Evolutionary conservation across 345 rosid species (phyloP).

Genomic region (Eutrema yunnanense): DNA sequence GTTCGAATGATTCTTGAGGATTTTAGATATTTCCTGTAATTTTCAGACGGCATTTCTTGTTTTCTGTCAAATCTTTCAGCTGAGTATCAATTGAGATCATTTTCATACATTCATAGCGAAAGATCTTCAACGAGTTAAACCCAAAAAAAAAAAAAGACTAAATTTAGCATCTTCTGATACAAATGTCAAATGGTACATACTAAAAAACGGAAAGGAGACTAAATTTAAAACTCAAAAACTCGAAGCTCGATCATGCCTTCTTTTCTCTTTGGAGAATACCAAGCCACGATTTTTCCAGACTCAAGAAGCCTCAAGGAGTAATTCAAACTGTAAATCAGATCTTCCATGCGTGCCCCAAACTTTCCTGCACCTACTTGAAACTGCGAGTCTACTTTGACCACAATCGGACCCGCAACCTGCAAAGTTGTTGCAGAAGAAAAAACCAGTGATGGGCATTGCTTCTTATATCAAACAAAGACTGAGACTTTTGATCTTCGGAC

Average conservation of each 20-base stretch:
- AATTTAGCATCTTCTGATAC: slow-evolving; percentile 9
- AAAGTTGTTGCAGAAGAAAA: neutral
- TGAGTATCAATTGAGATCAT: neutral
- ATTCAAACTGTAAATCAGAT: slow-evolving; percentile 55
- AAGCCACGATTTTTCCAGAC: slow-evolving; percentile 78
- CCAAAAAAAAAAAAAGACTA: neutral
- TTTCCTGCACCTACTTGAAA: slow-evolving; percentile 39
- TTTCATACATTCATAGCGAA: neutral
- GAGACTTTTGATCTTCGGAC: neutral
- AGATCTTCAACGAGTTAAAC: neutral
- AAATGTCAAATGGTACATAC: neutral
- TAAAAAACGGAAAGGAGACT: neutral
- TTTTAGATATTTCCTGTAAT: neutral
- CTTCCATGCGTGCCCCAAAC: slow-evolving; percentile 45
- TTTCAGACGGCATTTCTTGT: neutral
- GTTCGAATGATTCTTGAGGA: neutral
- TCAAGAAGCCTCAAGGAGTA: slow-evolving; percentile 62
- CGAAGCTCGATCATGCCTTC: slow-evolving; percentile 89
- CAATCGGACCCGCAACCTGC: slow-evolving; percentile 72
- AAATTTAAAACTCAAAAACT: slow-evolving; percentile 52
- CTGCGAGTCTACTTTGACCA: slow-evolving; percentile 60
- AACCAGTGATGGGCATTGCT: neutral
- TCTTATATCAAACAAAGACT: neutral
- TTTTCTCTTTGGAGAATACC: slow-evolving; percentile 85
- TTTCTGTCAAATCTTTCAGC: neutral